Conservation (phyloP, 1,284 basidiomycete species). For the Grifola frondosa region DNA sequence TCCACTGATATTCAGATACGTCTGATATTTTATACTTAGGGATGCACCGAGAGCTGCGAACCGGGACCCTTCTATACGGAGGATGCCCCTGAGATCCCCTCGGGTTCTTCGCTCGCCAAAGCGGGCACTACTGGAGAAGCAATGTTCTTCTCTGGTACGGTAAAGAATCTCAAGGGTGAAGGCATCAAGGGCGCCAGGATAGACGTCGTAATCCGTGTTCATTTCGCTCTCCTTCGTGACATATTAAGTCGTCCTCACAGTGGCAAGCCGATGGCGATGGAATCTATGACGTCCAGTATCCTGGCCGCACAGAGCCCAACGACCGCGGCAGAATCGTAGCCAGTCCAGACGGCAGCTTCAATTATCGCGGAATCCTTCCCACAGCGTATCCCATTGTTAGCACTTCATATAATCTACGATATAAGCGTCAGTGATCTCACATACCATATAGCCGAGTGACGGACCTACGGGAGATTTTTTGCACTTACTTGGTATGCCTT, state of each 20-base stretch:
- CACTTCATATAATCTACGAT: neutral
- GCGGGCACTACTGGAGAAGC: slow-evolving; percentile 35
- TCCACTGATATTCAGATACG: neutral
- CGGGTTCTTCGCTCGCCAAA: slow-evolving; percentile 36
- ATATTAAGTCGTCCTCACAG: slow-evolving; percentile 16
- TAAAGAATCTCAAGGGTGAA: slow-evolving; percentile 38
- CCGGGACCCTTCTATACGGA: slow-evolving; percentile 41
- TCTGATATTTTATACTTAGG: slow-evolving; percentile 15
- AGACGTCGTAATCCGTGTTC: slow-evolving; percentile 32
- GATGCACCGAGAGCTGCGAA: slow-evolving; percentile 40
- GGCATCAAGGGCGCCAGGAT: slow-evolving; percentile 35
- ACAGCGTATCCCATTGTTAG: slow-evolving; percentile 37
- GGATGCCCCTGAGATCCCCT: slow-evolving; percentile 36
- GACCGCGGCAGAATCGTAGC: slow-evolving; percentile 39
- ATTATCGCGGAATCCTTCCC: slow-evolving; percentile 39
- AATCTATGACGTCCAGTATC: slow-evolving; percentile 42
- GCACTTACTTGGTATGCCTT: slow-evolving; percentile 27
- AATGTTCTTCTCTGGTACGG: slow-evolving; percentile 36
- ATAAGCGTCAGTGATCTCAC: slow-evolving; percentile 3
- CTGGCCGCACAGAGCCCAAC: slow-evolving; percentile 34
- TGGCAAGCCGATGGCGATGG: slow-evolving; percentile 45
- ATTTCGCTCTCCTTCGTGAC: neutral
- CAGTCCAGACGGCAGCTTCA: slow-evolving; percentile 35
- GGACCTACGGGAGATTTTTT: slow-evolving; percentile 39
- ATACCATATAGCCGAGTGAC: slow-evolving; percentile 32